Evolutionary conservation across 768 basidiomycete species (phyloP).

Genomic region (Russula sp.): DNA sequence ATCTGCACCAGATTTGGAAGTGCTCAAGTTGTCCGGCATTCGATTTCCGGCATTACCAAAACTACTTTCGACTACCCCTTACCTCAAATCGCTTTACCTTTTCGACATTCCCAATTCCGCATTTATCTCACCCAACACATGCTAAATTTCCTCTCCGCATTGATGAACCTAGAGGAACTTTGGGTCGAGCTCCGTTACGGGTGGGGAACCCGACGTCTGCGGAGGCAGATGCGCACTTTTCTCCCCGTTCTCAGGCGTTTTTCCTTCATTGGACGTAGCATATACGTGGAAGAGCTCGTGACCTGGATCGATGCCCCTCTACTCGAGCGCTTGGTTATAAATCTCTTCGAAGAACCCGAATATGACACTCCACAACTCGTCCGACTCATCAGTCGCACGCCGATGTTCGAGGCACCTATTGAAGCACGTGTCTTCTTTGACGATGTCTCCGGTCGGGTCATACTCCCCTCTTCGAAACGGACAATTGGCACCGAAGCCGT

Average conservation of each 20-base stretch:
- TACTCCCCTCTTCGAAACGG: neutral
- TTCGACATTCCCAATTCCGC: neutral
- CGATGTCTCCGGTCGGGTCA: neutral
- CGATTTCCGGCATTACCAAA: neutral
- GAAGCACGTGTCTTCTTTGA: neutral
- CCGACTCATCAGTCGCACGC: neutral
- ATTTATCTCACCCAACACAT: neutral
- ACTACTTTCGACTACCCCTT: too few species aligned
- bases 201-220: neutral
- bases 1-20: neutral
- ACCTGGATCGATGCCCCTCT: neutral
- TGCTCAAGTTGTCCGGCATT: neutral
- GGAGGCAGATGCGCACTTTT: neutral
- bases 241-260: neutral
- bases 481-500: too few species aligned
- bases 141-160: neutral
- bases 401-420: neutral
- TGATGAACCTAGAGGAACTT: neutral
- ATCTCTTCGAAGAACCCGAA: too few species aligned
- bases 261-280: neutral
- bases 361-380: neutral
- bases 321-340: too few species aligned
- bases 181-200: neutral
- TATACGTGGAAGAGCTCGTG: constrained; percentile 7
- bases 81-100: too few species aligned